A percentile compares a stretch with the other conserved stretches of the same genome.
phyloP scores from a whole-genome alignment of 73 alveolate genomes.

The Paramecium biaurelia region DNA sequence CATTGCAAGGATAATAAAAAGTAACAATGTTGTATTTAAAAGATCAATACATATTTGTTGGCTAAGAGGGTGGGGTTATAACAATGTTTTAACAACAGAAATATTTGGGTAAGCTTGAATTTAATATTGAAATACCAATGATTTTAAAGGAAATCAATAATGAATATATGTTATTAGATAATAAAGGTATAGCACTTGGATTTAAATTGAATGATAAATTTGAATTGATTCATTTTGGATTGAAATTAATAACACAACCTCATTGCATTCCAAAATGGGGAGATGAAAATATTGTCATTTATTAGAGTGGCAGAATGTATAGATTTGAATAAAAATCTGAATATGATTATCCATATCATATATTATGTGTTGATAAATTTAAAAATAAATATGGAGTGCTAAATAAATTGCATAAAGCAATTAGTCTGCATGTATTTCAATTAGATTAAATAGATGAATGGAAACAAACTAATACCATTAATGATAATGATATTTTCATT shows the following conservation, averaged over 20 bases:
- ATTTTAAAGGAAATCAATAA: background rate
- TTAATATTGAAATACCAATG: background rate
- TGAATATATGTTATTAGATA: background rate
- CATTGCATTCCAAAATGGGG: slow-evolving; percentile 42
- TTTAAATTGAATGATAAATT: background rate
- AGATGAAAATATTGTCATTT: background rate
- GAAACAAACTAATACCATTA: background rate
- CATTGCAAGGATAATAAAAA: slow-evolving; percentile 3
- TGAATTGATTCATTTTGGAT: background rate
- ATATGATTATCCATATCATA: background rate
- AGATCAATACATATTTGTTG: background rate
- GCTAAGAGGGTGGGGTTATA: slow-evolving; percentile 27
- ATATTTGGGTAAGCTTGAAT: background rate
- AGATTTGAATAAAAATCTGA: background rate
- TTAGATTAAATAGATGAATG: background rate
- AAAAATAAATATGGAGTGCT: background rate
- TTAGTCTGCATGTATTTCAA: background rate
- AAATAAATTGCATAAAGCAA: background rate
- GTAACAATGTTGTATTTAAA: slow-evolving; percentile 15
- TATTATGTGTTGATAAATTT: background rate
- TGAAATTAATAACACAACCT: background rate
- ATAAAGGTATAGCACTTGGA: background rate
- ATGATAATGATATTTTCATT: background rate
- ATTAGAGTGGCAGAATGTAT: slow-evolving; percentile 26
- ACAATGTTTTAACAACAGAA: slow-evolving; percentile 13